These are phyloP conservation scores for Trichoderma polysporum DNA, from an alignment of 2,329 filamentous ascomycete species.

Conservation along the genomic window DNA sequence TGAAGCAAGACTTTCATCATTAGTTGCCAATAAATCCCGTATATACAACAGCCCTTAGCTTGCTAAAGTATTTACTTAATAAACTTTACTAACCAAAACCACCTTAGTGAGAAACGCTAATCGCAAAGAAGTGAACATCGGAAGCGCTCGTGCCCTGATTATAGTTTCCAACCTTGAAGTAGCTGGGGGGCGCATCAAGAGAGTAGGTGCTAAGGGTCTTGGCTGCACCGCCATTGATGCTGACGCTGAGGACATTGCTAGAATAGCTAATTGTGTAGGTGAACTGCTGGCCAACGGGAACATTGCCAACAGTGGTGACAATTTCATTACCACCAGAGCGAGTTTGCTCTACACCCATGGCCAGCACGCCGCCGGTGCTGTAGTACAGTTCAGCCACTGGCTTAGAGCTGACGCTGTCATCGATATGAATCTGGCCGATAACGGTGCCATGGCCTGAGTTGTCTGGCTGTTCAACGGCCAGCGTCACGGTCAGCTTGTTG, in stretches of 20 bases:
- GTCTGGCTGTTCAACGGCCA: conserved; percentile 36
- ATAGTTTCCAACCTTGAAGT: conserved; percentile 43
- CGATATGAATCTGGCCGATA: conserved; percentile 41
- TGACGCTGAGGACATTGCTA: conserved; percentile 34
- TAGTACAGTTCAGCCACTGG: conserved; percentile 43
- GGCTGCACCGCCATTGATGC: conserved; percentile 31
- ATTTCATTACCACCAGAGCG: conserved; percentile 33
- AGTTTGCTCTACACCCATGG: conserved; percentile 39
- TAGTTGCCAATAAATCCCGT: neutral
- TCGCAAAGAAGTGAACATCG: conserved; percentile 30
- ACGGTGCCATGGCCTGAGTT: conserved; percentile 34
- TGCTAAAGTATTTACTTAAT: neutral
- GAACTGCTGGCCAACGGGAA: conserved; percentile 38
- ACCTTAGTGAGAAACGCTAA: conserved; percentile 31
- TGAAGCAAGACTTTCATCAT: neutral
- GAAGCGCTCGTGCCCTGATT: conserved; percentile 34
- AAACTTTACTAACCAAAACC: neutral
- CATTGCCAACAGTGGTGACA: conserved; percentile 35
- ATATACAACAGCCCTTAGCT: neutral
- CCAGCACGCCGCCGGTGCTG: conserved; percentile 34
- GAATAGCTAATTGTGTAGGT: conserved; percentile 41
- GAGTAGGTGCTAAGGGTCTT: conserved; percentile 32
- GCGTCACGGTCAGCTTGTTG: conserved; percentile 17
- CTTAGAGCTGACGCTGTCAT: conserved; percentile 37
- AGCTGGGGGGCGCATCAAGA: conserved; percentile 34